Percentiles rank a stretch among this genome's conserved stretches.
These are phyloP conservation scores for Euphorbia corollata DNA, from an alignment of 441 rosid species.

Conservation along the genomic window DNA sequence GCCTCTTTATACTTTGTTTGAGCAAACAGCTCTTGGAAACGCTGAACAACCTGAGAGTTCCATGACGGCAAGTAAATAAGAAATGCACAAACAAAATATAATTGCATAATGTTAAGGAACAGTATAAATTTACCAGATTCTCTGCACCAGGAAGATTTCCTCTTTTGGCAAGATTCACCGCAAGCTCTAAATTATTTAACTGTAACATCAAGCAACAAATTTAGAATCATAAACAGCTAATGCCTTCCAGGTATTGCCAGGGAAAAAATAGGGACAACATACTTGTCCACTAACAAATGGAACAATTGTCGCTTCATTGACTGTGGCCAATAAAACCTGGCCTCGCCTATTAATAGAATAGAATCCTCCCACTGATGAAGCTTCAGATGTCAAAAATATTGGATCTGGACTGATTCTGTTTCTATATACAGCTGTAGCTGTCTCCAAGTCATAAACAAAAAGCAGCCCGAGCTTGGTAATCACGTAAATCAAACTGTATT, in stretches of 20 bases:
- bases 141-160: conserved; percentile 99
- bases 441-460: conserved; percentile 97
- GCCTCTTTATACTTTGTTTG: conserved; percentile 99
- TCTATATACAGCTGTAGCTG: conserved; percentile 96
- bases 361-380: conserved; percentile 82
- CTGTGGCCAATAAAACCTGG: conserved; percentile 88
- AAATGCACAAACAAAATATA: neutral
- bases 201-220: conserved; percentile 30
- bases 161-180: conserved; percentile 94
- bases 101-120: neutral
- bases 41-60: conserved; percentile 80
- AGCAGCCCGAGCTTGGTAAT: conserved; percentile 98
- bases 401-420: conserved; percentile 99
- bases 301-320: conserved; percentile 87
- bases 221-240: neutral
- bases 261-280: conserved; percentile 20
- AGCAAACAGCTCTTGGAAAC: conserved; percentile 97
- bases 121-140: conserved; percentile 56
- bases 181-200: conserved; percentile 94
- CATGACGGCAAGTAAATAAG: conserved; percentile 17
- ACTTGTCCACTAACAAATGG: conserved; percentile 99
- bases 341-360: conserved; percentile 98
- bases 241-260: neutral
- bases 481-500: conserved; percentile 79
- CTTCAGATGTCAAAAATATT: conserved; percentile 93